These are phyloP conservation scores for Kurtzmaniella natalensis DNA, from an alignment of 1,139 yeast species.

Conservation along the genomic window DNA sequence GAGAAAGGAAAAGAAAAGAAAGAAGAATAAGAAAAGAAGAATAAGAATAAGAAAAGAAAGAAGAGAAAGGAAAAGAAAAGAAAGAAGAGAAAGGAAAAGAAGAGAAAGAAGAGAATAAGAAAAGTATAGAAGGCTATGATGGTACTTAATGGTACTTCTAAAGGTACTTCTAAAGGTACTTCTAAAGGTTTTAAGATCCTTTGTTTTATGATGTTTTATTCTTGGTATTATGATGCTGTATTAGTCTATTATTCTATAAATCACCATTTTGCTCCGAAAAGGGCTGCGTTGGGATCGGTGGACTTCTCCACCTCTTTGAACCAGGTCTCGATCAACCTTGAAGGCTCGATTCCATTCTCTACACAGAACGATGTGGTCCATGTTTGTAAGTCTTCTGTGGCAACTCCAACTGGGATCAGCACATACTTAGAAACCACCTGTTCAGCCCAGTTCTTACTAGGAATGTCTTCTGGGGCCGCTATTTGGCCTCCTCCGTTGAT, in stretches of 20 bases:
- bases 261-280: constrained; percentile 45
- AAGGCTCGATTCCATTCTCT: constrained; percentile 24
- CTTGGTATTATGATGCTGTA: too few relatives aligned
- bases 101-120: too few relatives aligned
- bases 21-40: too few relatives aligned
- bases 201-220: too few relatives aligned
- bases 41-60: too few relatives aligned
- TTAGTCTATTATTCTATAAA: background rate
- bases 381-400: constrained; percentile 12
- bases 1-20: too few relatives aligned
- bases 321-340: constrained; percentile 41
- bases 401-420: constrained; percentile 11
- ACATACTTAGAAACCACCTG: constrained; percentile 21
- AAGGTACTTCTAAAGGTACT: too few relatives aligned
- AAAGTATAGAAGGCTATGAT: too few relatives aligned
- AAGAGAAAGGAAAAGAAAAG: too few relatives aligned
- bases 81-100: too few relatives aligned
- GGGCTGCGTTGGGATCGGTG: constrained; percentile 41
- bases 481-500: constrained; percentile 97
- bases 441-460: constrained; percentile 41
- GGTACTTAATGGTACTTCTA: too few relatives aligned
- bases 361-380: constrained; percentile 35
- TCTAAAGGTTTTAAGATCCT: too few relatives aligned
- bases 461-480: constrained; percentile 35
- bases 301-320: constrained; percentile 51